Conservation (phyloP, 1,284 basidiomycete genomes). For the Xerocomus cyaneibrunnescens region DNA sequence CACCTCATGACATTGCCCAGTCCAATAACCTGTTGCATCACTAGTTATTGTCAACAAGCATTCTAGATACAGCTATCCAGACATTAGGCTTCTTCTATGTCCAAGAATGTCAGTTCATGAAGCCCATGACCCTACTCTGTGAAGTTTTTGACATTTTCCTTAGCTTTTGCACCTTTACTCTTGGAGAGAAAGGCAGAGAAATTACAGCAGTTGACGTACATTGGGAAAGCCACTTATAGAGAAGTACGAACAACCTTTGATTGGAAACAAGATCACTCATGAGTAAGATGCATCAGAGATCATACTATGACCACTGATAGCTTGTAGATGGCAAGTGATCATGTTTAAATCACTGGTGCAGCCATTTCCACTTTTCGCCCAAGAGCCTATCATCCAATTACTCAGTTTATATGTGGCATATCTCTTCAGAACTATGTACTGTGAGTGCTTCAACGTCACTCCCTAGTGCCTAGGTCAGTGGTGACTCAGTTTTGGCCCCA, state of each 20-base stretch:
- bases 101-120: slow-evolving; percentile 54
- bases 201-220: slow-evolving; percentile 46
- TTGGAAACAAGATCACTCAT: slow-evolving; percentile 42
- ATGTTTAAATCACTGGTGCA: slow-evolving; percentile 41
- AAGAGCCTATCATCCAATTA: slow-evolving; percentile 50
- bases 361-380: slow-evolving; percentile 47
- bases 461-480: background rate
- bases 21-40: background rate
- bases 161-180: slow-evolving; percentile 63
- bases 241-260: slow-evolving; percentile 49
- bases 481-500: background rate
- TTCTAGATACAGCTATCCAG: slow-evolving; percentile 51
- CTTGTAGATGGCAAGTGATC: slow-evolving; percentile 39
- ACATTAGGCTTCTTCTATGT: slow-evolving; percentile 56
- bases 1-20: background rate
- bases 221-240: slow-evolving; percentile 41
- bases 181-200: slow-evolving; percentile 57
- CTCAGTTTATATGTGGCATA: slow-evolving; percentile 51
- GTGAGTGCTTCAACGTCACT: slow-evolving; percentile 37
- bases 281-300: slow-evolving; percentile 16
- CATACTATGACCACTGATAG: background rate
- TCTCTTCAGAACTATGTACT: slow-evolving; percentile 52
- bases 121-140: background rate
- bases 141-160: background rate
- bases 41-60: slow-evolving; percentile 63